A percentile compares a stretch with the other conserved stretches of the same genome.
Evolutionary conservation across 768 basidiomycete genomes (phyloP).

Genomic region (Pulveroboletus frians): DNA sequence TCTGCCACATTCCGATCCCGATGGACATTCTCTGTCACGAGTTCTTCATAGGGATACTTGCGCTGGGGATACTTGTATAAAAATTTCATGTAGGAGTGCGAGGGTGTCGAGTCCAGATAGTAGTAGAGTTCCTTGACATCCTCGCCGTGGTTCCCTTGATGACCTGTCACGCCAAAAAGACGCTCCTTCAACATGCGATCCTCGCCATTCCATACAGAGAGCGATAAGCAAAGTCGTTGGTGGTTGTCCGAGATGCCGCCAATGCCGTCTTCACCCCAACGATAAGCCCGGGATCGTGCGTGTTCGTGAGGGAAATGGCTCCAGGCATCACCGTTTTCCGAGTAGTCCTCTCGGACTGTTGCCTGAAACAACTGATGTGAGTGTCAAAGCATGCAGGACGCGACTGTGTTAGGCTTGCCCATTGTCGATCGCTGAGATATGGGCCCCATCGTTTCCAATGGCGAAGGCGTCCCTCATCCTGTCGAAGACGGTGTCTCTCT

Average conservation of each 20-base stretch:
- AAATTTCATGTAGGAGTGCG: slow-evolving; percentile 99
- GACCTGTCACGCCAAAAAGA: slow-evolving; percentile 92
- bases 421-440: slow-evolving; percentile 95
- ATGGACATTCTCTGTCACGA: slow-evolving; percentile 79
- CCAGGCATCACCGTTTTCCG: slow-evolving; percentile 94
- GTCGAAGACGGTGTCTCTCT: slow-evolving; percentile 80
- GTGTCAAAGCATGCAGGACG: slow-evolving; percentile 1
- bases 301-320: slow-evolving; percentile 93
- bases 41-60: slow-evolving; percentile 88
- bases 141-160: slow-evolving; percentile 98
- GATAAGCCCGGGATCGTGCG: slow-evolving; percentile 87
- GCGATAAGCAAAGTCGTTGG: slow-evolving; percentile 83
- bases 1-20: slow-evolving; percentile 83
- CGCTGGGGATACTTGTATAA: slow-evolving; percentile 98
- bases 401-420: slow-evolving; percentile 53
- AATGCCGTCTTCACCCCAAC: slow-evolving; percentile 99
- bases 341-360: slow-evolving; percentile 98
- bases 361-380: slow-evolving; percentile 49
- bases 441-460: slow-evolving; percentile 99
- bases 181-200: slow-evolving; percentile 97
- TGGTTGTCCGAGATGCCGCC: slow-evolving; percentile 98
- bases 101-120: slow-evolving; percentile 97
- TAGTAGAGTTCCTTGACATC: slow-evolving; percentile 99
- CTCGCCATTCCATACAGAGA: slow-evolving; percentile 92
- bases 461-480: slow-evolving; percentile 70